Conservation (phyloP, 352 stramenopile genomes). For the Phytophthora uliginosa region DNA sequence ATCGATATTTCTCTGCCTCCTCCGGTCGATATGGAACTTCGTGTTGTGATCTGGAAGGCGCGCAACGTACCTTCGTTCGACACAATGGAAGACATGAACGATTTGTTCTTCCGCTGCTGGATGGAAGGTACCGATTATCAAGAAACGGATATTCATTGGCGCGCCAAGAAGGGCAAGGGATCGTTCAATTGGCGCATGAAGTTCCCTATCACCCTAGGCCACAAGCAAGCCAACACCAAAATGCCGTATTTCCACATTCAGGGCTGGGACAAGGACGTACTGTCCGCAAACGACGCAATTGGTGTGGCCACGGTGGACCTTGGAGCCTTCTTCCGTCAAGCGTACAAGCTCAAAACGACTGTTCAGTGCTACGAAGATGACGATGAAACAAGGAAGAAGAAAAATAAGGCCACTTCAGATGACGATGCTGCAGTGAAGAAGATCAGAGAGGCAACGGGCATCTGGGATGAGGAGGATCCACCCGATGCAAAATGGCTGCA, state of each 20-base stretch:
- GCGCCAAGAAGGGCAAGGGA: conserved; percentile 94
- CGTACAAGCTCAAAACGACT: conserved; percentile 80
- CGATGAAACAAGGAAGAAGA: conserved; percentile 77
- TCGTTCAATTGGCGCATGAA: conserved; percentile 97
- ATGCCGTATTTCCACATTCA: conserved; percentile 95
- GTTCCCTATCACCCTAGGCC: conserved; percentile 90
- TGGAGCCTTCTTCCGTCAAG: conserved; percentile 73
- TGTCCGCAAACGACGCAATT: conserved; percentile 94
- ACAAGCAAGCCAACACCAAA: conserved; percentile 91
- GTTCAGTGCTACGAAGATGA: conserved; percentile 90
- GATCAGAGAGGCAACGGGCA: conserved; percentile 85
- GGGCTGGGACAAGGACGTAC: conserved; percentile 95
- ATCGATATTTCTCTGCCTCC: conserved; percentile 90
- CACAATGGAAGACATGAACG: conserved; percentile 92
- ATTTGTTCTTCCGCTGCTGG: conserved; percentile 94
- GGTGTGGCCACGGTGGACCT: conserved; percentile 89
- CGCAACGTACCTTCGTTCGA: conserved; percentile 91
- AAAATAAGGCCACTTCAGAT: conserved; percentile 81
- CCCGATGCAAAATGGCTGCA: conserved; percentile 89
- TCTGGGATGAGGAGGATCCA: conserved; percentile 88
- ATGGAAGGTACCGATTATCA: conserved; percentile 85
- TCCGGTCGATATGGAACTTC: conserved; percentile 91
- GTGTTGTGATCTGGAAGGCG: conserved; percentile 94
- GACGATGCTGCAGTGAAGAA: conserved; percentile 85
- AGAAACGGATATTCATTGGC: conserved; percentile 96